Evolutionary conservation across 176 grass and related monocot species (phyloP), one percentile per base, ranked within the genome.

Genomic region (Oryza rufipogon): DNA sequence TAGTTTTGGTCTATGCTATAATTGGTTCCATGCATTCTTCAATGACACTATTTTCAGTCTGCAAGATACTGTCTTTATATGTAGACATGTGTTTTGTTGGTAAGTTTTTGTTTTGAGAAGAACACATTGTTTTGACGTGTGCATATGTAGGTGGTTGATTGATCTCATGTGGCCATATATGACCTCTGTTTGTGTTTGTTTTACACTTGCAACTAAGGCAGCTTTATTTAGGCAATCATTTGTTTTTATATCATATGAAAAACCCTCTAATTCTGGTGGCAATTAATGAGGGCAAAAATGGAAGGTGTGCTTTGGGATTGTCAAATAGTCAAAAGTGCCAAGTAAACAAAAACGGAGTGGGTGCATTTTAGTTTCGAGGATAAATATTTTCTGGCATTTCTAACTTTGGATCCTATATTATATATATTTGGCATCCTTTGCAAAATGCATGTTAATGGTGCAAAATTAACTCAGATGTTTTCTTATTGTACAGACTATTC

Each of bases 401-500:
- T 23, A 23, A n/a, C n/a, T 63, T 63, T 23, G 58, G 20, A 63
- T 63, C 58, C 7, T 63, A 22, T 61, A 61, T 61, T 14, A n/a
- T 61, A 61, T 54, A 19, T 61, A 22, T 61, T 61, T 61, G 7
- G 7, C 7, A 1, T 22, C 56, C 56, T 8, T 61, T 2, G 7
- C 56, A 23, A 23, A 7, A 7, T 63, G 19, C 58, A 63, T 73
- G 12, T 39, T 47, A 69, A 66, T 65, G 34, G 25, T 54, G 58
- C 17, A 70, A 22, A n/a, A 28, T 64, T 90, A 67, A 78, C 47
- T 45, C 41, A 30, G 30, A 47, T 46, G 9, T 76, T 71, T 71
- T 64, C 58, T 38, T 67, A 49, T 82, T 87, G 30, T 75, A 74
- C 80, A 97, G 95, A 95, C 41, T 93, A 95, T 86, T 91, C 89